These are phyloP conservation scores for Lunularia cruciata DNA, from an alignment of 225 moss, liverwort and hornwort species.

Conservation along the genomic window DNA sequence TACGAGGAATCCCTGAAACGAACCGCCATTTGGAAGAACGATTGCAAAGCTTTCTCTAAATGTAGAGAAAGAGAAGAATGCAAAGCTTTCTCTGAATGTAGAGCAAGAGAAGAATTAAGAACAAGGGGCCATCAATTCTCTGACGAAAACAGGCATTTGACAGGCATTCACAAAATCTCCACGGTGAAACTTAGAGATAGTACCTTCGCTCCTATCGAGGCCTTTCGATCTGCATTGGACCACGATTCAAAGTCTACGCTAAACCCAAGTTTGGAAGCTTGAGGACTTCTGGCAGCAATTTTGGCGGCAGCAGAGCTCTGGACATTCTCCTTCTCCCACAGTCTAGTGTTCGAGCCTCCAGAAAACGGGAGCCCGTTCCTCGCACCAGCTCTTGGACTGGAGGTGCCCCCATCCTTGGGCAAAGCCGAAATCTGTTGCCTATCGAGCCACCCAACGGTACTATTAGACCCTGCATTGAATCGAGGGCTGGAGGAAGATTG, in stretches of 20 bases:
- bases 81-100: background rate
- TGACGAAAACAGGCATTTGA: background rate
- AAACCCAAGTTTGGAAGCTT: slow-evolving; percentile 38
- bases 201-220: slow-evolving; percentile 38
- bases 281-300: slow-evolving; percentile 31
- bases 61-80: background rate
- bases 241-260: slow-evolving; percentile 44
- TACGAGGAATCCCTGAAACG: too few relatives aligned
- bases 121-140: background rate
- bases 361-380: slow-evolving; percentile 19
- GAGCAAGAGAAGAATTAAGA: too few relatives aligned
- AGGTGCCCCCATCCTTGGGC: slow-evolving; percentile 22
- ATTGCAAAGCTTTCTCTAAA: background rate
- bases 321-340: slow-evolving; percentile 47
- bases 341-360: slow-evolving; percentile 22
- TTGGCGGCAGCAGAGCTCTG: slow-evolving; percentile 33
- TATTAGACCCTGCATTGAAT: slow-evolving; percentile 23
- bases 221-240: slow-evolving; percentile 42
- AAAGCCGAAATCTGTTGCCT: slow-evolving; percentile 18
- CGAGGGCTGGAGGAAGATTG: slow-evolving; percentile 37
- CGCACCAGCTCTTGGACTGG: slow-evolving; percentile 36
- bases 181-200: background rate
- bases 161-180: too few relatives aligned
- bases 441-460: slow-evolving; percentile 26
- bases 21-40: too few relatives aligned